Base-by-base conservation (phyloP, 2,329 filamentous ascomycete genomes). In the Colletotrichum sansevieriae region DNA sequence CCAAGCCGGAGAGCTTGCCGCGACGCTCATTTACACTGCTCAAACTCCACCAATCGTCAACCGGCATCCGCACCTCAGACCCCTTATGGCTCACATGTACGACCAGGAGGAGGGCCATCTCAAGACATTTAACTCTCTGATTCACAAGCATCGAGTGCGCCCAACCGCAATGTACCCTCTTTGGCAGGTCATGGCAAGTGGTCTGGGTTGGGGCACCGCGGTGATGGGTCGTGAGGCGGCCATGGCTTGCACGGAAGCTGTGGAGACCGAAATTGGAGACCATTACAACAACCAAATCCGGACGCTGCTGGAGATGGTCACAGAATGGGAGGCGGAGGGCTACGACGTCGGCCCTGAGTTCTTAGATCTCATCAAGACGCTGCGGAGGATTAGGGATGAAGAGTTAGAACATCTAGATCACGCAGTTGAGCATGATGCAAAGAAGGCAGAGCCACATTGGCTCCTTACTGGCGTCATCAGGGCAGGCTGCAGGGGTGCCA, bases 221-320 rank as follows among this genome's bases (percentile, higher is more conserved):
- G 82, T 96, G 47, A 87, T 99, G 86, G 95, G 96, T 1, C 88
- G 94, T 56, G 94, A 98, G 81, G 95, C 95, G 2, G 95, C 96
- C 41, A 99, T 99, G 96, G 96, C 96, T 12, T 99, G 96, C 78
- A 98, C 96, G 0, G 96, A 99, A 81, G 96, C 96, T 1, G 95
- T 99, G 1, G 96, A 99, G 85, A 99, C 95, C 7, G 96, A 98
- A 83, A 99, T 99, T 71, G 96, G 96, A 2, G 90, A 90, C 33
- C 96, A 99, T 81, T 99, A 99, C 79, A 98, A 98, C 78, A 90
- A 90, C 72, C 96, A 99, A 82, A 94, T 99, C 47, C 85, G 93
- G 29, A 87, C 88, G 61, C 82, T 99, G 74, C 79, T 98, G 44
- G 90, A 92, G 71, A 98, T 97, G 91, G 88, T 93, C 65, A 84